These are phyloP conservation scores for Penicillium psychrofluorescens DNA, from an alignment of 495 filamentous ascomycete genomes.

Conservation along the genomic window DNA sequence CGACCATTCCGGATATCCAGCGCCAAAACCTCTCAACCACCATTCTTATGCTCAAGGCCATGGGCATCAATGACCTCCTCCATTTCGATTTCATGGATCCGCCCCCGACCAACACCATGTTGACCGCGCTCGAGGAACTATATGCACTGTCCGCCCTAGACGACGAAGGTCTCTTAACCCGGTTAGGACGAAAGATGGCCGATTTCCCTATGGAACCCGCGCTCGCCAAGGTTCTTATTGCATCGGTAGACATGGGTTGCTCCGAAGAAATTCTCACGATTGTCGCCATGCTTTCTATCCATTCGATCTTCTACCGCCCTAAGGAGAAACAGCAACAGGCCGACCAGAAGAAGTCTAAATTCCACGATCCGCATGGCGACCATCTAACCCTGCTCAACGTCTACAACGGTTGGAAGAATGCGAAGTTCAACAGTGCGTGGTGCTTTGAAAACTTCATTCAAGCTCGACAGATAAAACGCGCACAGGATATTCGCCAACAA, in stretches of 20 bases:
- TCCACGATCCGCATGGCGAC: slow-evolving; percentile 91
- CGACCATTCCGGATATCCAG: slow-evolving; percentile 93
- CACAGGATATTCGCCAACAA: slow-evolving; percentile 87
- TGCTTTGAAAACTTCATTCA: slow-evolving; percentile 99
- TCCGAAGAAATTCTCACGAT: slow-evolving; percentile 92
- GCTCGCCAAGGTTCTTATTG: slow-evolving; percentile 83
- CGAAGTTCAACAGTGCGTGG: slow-evolving; percentile 78
- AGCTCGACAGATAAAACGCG: slow-evolving; percentile 75
- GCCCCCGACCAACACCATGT: slow-evolving; percentile 94
- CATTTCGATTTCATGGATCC: slow-evolving; percentile 99
- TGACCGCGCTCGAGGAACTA: slow-evolving; percentile 90
- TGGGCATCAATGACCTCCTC: slow-evolving; percentile 97
- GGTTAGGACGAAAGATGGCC: slow-evolving; percentile 92
- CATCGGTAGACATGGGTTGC: slow-evolving; percentile 77
- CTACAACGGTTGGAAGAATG: slow-evolving; percentile 89
- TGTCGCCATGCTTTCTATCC: slow-evolving; percentile 86
- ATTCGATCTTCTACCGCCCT: slow-evolving; percentile 84
- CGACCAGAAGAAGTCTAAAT: slow-evolving; percentile 95
- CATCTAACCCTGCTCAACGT: slow-evolving; percentile 94
- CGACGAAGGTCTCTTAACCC: slow-evolving; percentile 91
- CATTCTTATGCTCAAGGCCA: slow-evolving; percentile 97
- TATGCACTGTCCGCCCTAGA: slow-evolving; percentile 90
- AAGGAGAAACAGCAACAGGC: slow-evolving; percentile 95
- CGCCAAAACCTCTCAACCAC: slow-evolving; percentile 89
- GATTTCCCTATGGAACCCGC: slow-evolving; percentile 94